Conservation (phyloP, 2,329 filamentous ascomycete genomes). For the Scedosporium minutisporum region DNA sequence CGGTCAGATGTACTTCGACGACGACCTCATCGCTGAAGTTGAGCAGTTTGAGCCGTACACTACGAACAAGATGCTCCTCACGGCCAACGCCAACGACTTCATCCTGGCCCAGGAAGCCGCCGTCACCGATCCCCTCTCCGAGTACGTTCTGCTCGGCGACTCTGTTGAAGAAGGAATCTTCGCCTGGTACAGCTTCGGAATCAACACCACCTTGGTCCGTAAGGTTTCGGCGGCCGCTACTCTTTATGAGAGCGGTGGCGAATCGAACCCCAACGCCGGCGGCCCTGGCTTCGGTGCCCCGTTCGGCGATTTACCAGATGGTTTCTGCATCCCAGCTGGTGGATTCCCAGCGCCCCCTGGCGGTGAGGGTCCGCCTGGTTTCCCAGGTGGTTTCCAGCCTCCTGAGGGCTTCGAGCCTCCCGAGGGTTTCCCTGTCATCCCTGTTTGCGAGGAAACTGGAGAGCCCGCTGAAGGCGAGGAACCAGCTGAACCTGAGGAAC, state of each 20-base stretch:
- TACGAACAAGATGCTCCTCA: slow-evolving; percentile 32
- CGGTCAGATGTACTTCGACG: slow-evolving; percentile 55
- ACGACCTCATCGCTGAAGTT: slow-evolving; percentile 40
- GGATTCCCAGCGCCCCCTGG: neutral
- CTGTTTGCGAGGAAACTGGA: neutral
- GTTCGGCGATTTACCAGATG: neutral
- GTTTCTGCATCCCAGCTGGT: neutral
- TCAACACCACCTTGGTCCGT: slow-evolving; percentile 24
- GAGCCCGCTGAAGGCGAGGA: neutral
- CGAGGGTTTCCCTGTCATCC: neutral
- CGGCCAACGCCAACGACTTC: slow-evolving; percentile 38
- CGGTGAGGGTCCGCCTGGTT: neutral
- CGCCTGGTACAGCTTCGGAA: slow-evolving; percentile 42
- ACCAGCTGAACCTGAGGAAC: neutral
- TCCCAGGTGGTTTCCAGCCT: neutral
- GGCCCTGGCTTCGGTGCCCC: neutral
- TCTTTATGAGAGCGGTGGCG: slow-evolving; percentile 21
- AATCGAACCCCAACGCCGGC: slow-evolving; percentile 14
- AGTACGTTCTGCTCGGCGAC: slow-evolving; percentile 48
- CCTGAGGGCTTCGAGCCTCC: neutral
- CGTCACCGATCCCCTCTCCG: slow-evolving; percentile 46
- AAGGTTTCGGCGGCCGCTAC: slow-evolving; percentile 20
- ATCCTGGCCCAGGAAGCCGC: slow-evolving; percentile 36
- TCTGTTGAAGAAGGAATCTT: slow-evolving; percentile 39
- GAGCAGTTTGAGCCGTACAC: slow-evolving; percentile 35